These are phyloP conservation scores for Jackrogersella multiformis DNA, from an alignment of 495 filamentous ascomycete genomes.

Conservation along the genomic window DNA sequence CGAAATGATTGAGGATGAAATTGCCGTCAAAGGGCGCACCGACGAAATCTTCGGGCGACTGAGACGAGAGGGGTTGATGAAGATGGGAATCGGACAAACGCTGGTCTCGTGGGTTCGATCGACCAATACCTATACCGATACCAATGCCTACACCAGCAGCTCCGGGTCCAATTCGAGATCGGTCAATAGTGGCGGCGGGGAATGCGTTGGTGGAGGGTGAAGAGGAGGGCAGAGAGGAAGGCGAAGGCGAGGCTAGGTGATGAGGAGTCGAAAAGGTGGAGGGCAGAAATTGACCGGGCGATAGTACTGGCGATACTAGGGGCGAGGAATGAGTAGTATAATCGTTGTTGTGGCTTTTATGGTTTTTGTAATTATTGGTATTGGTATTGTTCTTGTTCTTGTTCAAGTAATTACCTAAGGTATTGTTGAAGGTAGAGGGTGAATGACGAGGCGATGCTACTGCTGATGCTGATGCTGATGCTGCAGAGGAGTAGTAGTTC, in stretches of 20 bases:
- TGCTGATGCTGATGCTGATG: background rate
- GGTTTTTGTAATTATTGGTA: slow-evolving; percentile 3
- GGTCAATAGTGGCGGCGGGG: slow-evolving; percentile 30
- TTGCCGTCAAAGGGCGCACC: slow-evolving; percentile 74
- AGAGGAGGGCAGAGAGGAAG: no score
- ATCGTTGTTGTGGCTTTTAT: slow-evolving; percentile 17
- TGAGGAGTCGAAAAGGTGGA: slow-evolving; percentile 53
- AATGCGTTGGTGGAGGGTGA: slow-evolving; percentile 24
- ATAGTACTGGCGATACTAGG: slow-evolving; percentile 45
- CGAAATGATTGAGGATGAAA: slow-evolving; percentile 75
- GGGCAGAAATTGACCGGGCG: slow-evolving; percentile 46
- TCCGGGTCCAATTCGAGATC: slow-evolving; percentile 34
- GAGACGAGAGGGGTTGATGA: slow-evolving; percentile 65
- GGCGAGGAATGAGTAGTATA: slow-evolving; percentile 49
- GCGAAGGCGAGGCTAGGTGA: slow-evolving; percentile 57
- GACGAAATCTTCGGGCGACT: slow-evolving; percentile 75
- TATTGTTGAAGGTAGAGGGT: slow-evolving; percentile 27
- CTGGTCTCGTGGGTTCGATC: slow-evolving; percentile 54
- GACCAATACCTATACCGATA: slow-evolving; percentile 35
- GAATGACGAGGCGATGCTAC: slow-evolving; percentile 54
- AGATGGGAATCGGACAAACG: slow-evolving; percentile 46
- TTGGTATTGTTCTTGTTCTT: background rate
- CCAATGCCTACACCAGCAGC: slow-evolving; percentile 30
- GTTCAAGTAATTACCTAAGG: no score
- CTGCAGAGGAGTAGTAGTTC: slow-evolving; percentile 31